Percentiles rank a stretch among this genome's conserved stretches.
phyloP scores from a whole-genome alignment of 371 early-diverging fungal genomes.

The Mucor velutinosus region DNA sequence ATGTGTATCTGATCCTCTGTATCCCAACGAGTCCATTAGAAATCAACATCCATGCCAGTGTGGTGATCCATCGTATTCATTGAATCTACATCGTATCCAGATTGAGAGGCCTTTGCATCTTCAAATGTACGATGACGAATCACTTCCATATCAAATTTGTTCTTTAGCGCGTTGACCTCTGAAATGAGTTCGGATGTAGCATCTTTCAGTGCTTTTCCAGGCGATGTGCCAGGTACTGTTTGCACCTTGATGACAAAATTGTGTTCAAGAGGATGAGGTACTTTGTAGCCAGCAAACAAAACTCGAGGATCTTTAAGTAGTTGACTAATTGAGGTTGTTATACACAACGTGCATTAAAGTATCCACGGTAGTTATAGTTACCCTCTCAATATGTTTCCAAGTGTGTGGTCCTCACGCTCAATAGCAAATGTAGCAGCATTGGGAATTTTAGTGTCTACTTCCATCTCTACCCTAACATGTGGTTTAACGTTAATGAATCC shows the following conservation, averaged over 20 bases:
- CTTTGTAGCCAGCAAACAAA: constrained; percentile 96
- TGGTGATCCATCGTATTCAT: constrained; percentile 39
- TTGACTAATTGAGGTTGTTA: constrained; percentile 55
- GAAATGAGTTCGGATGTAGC: constrained; percentile 79
- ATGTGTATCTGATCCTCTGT: background rate
- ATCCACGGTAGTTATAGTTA: constrained; percentile 33
- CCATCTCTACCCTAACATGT: constrained; percentile 73
- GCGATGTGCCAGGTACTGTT: constrained; percentile 84
- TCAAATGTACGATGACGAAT: constrained; percentile 53
- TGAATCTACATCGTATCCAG: constrained; percentile 32
- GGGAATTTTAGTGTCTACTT: constrained; percentile 89
- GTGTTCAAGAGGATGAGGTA: constrained; percentile 98
- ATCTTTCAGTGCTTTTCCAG: constrained; percentile 78
- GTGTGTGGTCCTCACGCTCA: constrained; percentile 96
- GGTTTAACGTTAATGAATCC: background rate
- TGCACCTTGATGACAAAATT: constrained; percentile 89
- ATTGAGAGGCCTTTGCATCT: constrained; percentile 43
- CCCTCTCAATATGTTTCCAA: constrained; percentile 92
- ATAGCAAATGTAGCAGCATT: constrained; percentile 94
- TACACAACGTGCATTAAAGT: too few species aligned
- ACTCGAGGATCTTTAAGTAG: constrained; percentile 91
- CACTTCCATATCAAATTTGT: constrained; percentile 77
- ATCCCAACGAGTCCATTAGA: constrained; percentile 22
- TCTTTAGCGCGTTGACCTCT: constrained; percentile 81
- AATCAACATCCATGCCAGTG: constrained; percentile 60